Base-by-base conservation (phyloP, 805 yeast genomes). In the Kodamaea laetipori region DNA sequence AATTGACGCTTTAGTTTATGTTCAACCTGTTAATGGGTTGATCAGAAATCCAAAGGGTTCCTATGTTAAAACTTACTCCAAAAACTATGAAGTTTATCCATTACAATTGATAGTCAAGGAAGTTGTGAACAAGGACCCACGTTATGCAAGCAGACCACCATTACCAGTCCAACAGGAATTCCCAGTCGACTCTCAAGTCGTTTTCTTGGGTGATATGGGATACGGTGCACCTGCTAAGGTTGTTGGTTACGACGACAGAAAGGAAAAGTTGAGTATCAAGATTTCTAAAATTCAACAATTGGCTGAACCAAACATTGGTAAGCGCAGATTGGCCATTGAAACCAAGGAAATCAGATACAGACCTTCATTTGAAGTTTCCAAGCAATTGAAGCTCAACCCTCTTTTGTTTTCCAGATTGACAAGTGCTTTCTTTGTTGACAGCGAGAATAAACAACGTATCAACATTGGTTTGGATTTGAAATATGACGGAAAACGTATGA, bases 381-480 rank as follows among this genome's bases (percentile, higher is more conserved):
- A 76, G 52, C 69, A 66, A 31, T 55, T 89, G 45, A 70, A 68
- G 16, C 46, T 92, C 2, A 75, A 78, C 43, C 81, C 88, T 4
- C 66, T 84, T 27, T 78, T 87, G 48, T 71, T 94, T 47, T 82
- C 95, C 2, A 84, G 78, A 57, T 75, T 94, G 35, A 85, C 97
- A 0, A 83, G 97, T 6, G 77, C 80, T 6, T 86, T 71, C 54
- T 64, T 84, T 69, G 71, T 90, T 47, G 75, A 71, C 23, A 80
- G 77, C 47, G 73, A 73, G 15, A 44, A 41, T 15, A 50, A 55
- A 6, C 77, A 69, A 50, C 75, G 76, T 50, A 56, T 74, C 7
- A 85, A 90, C 57, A 71, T 94, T 55, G 98, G 98, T 15, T 70
- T 94, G 50, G 86, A 84, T 45, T 72, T 94, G 61, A 90, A 90